Evolutionary conservation across 495 filamentous ascomycete genomes (phyloP), one percentile per base, ranked within the genome.

Genomic region (Elaphomyces granulatus): DNA sequence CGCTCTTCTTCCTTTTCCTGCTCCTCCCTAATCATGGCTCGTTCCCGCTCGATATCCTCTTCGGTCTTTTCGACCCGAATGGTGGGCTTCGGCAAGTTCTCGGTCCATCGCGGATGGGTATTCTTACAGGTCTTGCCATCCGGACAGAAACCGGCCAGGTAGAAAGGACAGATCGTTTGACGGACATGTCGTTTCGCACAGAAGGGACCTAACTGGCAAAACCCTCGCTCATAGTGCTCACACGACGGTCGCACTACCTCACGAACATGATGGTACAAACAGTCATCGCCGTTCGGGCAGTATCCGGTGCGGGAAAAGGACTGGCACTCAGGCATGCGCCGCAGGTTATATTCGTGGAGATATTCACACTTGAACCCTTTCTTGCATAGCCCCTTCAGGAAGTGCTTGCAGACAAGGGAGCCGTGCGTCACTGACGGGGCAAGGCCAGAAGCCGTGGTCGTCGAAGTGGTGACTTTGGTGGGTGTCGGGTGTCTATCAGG

Each of bases 251-350:
- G 74, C 15, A 72, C 74, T 34, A 80, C 75, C 15, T 90, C 85
- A 42, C 90, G 83, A 48, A 94, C 81, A 61, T 98, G 90, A 18
- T 94, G 75, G 53, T 95, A 98, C 4, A 95, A 71, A 52, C 90
- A 98, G 62, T 95, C 90, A 59, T 95, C 88, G 48, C 87, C 87
- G 59, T 94, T 93, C 50, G 79, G 80, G 61, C 90, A 98, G 61
- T 88, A 94, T 41, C 82, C 84, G 53, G 86, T 83, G 43, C 85
- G 78, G 12, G 82, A 75, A 49, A 84, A 90, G 51, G 85, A 86
- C 53, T 86, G 90, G 66, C 90, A 98, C 62, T 95, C 90, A 34
- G 87, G 85, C 88, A 94, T 92, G 61, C 87, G 83, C 36, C 90
- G 80, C 48, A 98, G 74, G 68, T 98, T 95, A 70, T 92, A 98